Evolutionary conservation across 2,329 filamentous ascomycete genomes (phyloP), one percentile per base, ranked within the genome.

Genomic region (Aspergillus sergii): DNA sequence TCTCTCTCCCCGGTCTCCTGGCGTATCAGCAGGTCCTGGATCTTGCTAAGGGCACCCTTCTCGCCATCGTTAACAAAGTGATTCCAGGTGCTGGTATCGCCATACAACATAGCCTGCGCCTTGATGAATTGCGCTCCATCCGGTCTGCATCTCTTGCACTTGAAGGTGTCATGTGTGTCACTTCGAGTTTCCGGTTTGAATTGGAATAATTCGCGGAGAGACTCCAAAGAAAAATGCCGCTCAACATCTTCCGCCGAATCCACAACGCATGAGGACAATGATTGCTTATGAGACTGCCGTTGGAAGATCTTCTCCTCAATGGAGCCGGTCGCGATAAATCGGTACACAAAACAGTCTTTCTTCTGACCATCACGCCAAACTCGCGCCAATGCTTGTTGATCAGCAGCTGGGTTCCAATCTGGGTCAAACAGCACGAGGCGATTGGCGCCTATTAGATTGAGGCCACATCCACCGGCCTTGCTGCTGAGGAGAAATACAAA

Each of bases 251-350:
- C 94, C 1, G 93, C 94, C 3, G 91, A 94, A 78, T 99, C 95
- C 9, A 99, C 95, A 5, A 99, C 95, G 71, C 94, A 97, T 0
- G 93, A 96, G 0, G 94, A 98, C 1, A 99, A 83, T 9, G 93
- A 96, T 79, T 99, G 95, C 80, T 99, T 99, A 83, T 99, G 96
- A 0, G 92, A 96, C 75, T 99, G 95, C 11, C 96, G 90, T 78
- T 99, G 95, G 81, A 99, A 99, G 70, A 99, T 97, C 81, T 99
- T 99, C 79, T 99, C 95, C 75, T 99, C 95, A 65, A 99, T 99
- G 0, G 94, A 97, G 4, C 95, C 95, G 0, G 96, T 98, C 0
- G 94, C 92, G 72, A 99, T 99, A 81, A 99, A 99, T n/a, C 95
- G 91, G 78, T 99, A 99, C 19, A 99, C 95, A 72, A 99, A 99